Evolutionary conservation across 1,284 basidiomycete species (phyloP), one percentile per base, ranked within the genome.

Genomic region (Ceratobasidium sp.): DNA sequence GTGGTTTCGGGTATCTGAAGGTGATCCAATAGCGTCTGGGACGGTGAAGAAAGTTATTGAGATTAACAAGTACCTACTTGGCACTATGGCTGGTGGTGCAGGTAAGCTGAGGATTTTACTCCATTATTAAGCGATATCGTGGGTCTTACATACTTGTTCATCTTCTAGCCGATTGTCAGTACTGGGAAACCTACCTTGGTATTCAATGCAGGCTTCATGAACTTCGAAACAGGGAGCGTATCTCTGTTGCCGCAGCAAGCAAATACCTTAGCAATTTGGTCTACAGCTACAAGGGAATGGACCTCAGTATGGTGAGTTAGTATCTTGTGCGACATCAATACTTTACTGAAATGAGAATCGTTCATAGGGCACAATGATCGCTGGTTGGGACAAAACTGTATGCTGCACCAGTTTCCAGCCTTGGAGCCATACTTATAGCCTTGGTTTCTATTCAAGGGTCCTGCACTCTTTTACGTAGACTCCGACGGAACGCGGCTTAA

Each of bases 1-100:
- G 36, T 54, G 44, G 44, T 41, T 42, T 69, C 21, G 68, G 50
- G 13, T 73, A 23, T 36, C 11, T 36, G 33, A 36, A 36, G 4
- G 11, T 36, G 39, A 2, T 42, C 8, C 16, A 47, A 33, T 73
- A 96, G 95, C 95, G 0, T 93, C 88, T 30, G 95, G 95, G 62
- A 98, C 95, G 16, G 93, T 98, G 72, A 97, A 95, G 84, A 98
- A 98, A 83, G 96, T 99, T 72, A 99, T 99, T 75, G 97, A 99
- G 82, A 99, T 99, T 80, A 99, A 99, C 82, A 94, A 95, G 53
- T 99, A 97, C 82, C 81, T 99, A 64, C 85, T 99, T 33, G 97
- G 97, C 70, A 99, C 96, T 1, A 99, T 99, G 96, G 96, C 96
- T 71, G 97, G 96, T 80, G 96, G 95, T 80, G 96, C 96, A 73